phyloP scores from a whole-genome alignment of 768 basidiomycete genomes.

The Podaxis carcinomalis region DNA sequence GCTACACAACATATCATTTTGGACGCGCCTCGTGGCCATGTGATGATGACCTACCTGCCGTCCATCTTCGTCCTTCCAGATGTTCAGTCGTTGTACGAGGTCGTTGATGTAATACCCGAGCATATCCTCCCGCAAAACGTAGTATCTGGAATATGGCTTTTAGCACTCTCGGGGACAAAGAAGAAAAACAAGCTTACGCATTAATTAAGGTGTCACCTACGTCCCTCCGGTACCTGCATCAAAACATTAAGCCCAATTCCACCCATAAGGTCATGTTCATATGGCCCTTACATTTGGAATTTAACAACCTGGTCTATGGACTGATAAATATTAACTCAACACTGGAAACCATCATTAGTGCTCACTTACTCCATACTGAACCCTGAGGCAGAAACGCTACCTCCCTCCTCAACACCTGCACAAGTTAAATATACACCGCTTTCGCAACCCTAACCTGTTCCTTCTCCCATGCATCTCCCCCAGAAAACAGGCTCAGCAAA shows the following conservation, averaged over 20 bases:
- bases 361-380: constrained; percentile 62
- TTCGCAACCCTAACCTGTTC: constrained; percentile 57
- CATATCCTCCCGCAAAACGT: constrained; percentile 83
- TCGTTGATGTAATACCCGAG: constrained; percentile 65
- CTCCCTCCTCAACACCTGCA: constrained; percentile 67
- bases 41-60: constrained; percentile 62
- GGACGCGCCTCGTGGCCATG: background rate
- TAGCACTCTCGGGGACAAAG: background rate
- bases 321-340: constrained; percentile 8
- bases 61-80: constrained; percentile 37
- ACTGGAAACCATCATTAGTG: constrained; percentile 1
- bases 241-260: background rate
- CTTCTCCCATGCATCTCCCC: constrained; percentile 19
- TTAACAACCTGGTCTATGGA: constrained; percentile 70
- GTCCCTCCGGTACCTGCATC: constrained; percentile 70
- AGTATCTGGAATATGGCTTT: constrained; percentile 53
- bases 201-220: constrained; percentile 87
- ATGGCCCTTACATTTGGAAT: constrained; percentile 65
- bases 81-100: constrained; percentile 48
- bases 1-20: constrained; percentile 35
- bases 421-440: constrained; percentile 75
- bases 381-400: constrained; percentile 61
- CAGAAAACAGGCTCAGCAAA: constrained; percentile 17
- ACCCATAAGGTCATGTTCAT: background rate
- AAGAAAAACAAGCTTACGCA: constrained; percentile 48